Conservation (phyloP, 106 monocot species). For the Dendrobium officinale region DNA sequence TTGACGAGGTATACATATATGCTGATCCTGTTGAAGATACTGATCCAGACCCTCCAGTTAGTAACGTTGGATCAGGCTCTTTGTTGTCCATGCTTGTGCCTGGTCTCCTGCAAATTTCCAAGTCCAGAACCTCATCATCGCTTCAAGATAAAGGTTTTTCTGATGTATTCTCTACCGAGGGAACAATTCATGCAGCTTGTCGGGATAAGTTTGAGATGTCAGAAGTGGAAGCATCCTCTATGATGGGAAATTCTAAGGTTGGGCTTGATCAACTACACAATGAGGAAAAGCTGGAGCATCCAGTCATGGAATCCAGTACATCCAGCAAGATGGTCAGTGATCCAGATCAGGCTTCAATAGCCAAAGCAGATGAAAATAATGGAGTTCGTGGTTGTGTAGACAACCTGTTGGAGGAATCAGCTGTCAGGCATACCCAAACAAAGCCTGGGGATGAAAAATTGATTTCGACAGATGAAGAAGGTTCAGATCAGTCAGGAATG, state of each 20-base stretch:
- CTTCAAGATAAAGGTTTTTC: conserved; percentile 20
- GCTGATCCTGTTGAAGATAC: conserved; percentile 61
- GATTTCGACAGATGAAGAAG: neutral
- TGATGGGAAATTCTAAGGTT: neutral
- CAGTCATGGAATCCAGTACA: neutral
- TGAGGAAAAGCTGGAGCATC: neutral
- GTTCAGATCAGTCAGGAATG: conserved; percentile 6
- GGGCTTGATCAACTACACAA: neutral
- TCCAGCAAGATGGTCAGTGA: conserved; percentile 10
- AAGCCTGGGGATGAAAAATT: neutral
- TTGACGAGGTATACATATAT: conserved; percentile 83
- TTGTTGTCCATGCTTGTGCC: conserved; percentile 78
- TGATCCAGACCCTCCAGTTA: conserved; percentile 18
- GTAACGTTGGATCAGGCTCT: conserved; percentile 36
- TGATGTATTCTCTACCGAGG: conserved; percentile 6
- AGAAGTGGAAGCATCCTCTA: conserved; percentile 5
- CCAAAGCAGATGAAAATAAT: conserved; percentile 19
- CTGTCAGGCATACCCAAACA: conserved; percentile 3
- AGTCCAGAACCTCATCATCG: conserved; percentile 22
- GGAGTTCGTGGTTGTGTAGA: conserved; percentile 21
- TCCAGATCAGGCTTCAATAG: conserved; percentile 9
- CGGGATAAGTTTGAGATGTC: neutral
- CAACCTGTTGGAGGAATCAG: conserved; percentile 30
- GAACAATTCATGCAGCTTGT: conserved; percentile 15
- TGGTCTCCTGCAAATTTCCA: conserved; percentile 58